These are phyloP conservation scores for Poronia punctata DNA, from an alignment of 495 filamentous ascomycete genomes.

Conservation along the genomic window DNA sequence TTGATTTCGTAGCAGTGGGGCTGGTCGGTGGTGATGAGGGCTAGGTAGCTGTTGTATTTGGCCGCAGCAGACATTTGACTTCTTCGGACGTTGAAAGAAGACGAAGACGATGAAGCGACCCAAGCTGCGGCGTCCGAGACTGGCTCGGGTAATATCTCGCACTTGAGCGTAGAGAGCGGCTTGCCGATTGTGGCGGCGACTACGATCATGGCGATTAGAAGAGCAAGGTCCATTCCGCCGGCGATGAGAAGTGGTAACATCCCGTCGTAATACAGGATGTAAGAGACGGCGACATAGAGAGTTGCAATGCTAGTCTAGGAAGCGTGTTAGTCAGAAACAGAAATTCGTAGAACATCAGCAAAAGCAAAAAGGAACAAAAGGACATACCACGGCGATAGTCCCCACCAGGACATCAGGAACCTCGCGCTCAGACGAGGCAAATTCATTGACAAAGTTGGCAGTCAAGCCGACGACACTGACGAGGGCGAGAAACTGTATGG, in stretches of 20 bases:
- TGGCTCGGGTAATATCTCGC: constrained; percentile 46
- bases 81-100: constrained; percentile 16
- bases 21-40: constrained; percentile 39
- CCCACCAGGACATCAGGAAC: constrained; percentile 70
- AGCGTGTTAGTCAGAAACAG: constrained; percentile 9
- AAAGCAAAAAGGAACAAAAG: not conserved
- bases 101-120: too few species aligned
- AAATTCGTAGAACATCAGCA: too few species aligned
- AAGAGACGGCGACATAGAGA: constrained; percentile 68
- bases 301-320: constrained; percentile 64
- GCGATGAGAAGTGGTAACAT: constrained; percentile 67
- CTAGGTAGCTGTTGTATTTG: constrained; percentile 22
- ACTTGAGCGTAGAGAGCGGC: constrained; percentile 72
- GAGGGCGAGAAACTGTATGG: constrained; percentile 63
- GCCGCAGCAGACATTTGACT: constrained; percentile 15
- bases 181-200: constrained; percentile 69
- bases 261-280: constrained; percentile 68
- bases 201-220: constrained; percentile 66
- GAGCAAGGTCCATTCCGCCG: constrained; percentile 53
- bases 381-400: constrained; percentile 68
- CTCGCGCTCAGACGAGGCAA: constrained; percentile 54
- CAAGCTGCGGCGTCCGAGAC: constrained; percentile 18
- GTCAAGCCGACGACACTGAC: constrained; percentile 75
- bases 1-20: constrained; percentile 79
- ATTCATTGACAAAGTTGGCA: constrained; percentile 74